A percentile compares a stretch with the other conserved stretches of the same genome.
Conservation (phyloP, 495 filamentous ascomycete genomes). For the Talaromyces thailandensis region DNA sequence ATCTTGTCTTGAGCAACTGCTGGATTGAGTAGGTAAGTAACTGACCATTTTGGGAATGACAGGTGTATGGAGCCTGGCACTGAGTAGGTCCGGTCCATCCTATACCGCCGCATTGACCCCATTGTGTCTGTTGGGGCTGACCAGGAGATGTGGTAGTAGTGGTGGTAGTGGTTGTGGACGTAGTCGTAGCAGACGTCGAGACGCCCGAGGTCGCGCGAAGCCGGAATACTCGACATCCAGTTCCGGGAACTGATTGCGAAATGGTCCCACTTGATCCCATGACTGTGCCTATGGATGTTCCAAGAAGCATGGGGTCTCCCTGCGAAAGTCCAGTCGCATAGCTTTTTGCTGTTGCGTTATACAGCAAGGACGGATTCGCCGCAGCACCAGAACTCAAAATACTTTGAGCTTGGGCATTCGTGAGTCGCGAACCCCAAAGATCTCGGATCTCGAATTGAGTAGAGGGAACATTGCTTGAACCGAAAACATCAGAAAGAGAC, state of each 20-base stretch:
- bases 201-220: slow-evolving; percentile 13
- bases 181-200: background rate
- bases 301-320: slow-evolving; percentile 27
- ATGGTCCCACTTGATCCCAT: slow-evolving; percentile 23
- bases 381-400: slow-evolving; percentile 24
- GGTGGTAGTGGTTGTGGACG: background rate
- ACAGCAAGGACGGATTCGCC: slow-evolving; percentile 15
- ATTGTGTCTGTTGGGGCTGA: slow-evolving; percentile 15
- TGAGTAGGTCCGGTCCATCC: slow-evolving; percentile 26
- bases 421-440: slow-evolving; percentile 45
- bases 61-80: slow-evolving; percentile 26
- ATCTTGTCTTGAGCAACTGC: too few species aligned
- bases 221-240: slow-evolving; percentile 33
- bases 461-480: background rate
- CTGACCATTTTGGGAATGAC: too few species aligned
- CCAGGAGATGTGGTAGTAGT: background rate
- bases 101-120: slow-evolving; percentile 30
- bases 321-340: slow-evolving; percentile 30
- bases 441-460: slow-evolving; percentile 40
- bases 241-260: slow-evolving; percentile 23
- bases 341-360: slow-evolving; percentile 31
- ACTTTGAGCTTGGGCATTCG: slow-evolving; percentile 21
- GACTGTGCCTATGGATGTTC: slow-evolving; percentile 27
- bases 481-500: background rate
- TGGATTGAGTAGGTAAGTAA: too few species aligned